phyloP scores from a whole-genome alignment of 2,329 filamentous ascomycete genomes.

The Penicillium sp. region DNA sequence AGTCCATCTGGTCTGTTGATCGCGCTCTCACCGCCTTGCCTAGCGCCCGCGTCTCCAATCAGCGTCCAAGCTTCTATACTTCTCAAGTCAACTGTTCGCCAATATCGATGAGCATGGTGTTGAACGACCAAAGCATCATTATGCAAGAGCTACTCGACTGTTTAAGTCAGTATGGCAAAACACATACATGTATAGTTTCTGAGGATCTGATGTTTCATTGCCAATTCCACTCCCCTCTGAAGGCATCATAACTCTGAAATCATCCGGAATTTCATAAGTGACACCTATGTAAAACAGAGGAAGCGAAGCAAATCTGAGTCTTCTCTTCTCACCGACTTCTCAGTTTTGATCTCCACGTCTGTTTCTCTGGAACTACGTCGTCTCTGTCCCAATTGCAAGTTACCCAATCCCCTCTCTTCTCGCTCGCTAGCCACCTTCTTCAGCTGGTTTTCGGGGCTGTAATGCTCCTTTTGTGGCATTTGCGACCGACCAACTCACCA shows the following conservation, averaged over 20 bases:
- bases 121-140: too few relatives aligned
- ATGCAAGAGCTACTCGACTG: too few relatives aligned
- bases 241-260: not conserved
- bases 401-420: not conserved
- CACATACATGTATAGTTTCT: too few relatives aligned
- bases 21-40: not conserved
- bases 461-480: constrained; percentile 25
- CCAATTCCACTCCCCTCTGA: too few relatives aligned
- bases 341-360: not conserved
- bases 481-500: constrained; percentile 20
- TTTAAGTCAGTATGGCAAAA: too few relatives aligned
- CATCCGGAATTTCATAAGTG: not conserved
- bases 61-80: not conserved
- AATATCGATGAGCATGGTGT: too few relatives aligned
- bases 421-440: constrained; percentile 10
- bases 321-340: not conserved
- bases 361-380: not conserved
- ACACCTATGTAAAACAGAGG: not conserved
- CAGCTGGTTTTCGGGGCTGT: constrained; percentile 27
- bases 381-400: not conserved
- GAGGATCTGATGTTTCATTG: too few relatives aligned
- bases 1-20: constrained; percentile 21
- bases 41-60: not conserved
- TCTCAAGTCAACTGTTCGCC: not conserved
- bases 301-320: not conserved